Evolutionary conservation across 164 flowering plant species (phyloP), one percentile per base, ranked within the genome.

Genomic region (Nymphaea thermarum): DNA sequence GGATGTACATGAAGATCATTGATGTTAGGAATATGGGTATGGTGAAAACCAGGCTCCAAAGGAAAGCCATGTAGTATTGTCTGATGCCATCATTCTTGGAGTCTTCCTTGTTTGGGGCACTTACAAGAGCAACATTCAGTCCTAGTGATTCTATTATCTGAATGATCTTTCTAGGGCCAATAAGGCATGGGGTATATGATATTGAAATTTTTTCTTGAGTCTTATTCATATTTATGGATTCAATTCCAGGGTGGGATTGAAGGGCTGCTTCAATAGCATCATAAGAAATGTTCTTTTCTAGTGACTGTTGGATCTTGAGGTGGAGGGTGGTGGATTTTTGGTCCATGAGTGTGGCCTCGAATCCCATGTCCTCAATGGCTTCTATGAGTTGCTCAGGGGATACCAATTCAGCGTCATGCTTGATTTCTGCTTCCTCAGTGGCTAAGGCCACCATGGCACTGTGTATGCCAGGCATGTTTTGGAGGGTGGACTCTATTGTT

Each of bases 1-100:
- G 77, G 45, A 74, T 66, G 44, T 70, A 70, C 55, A 53, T 44
- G 61, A 74, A 67, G 5, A 74, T 64, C 77, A 74, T 74, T 43
- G 77, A 66, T 1, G 65, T 53, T 18, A 70, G 41, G 67, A 67
- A 66, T 43, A 74, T 64, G 4, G 73, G 77, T 43, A 70, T 64
- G 17, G 77, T 51, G 61, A 70, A 70, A 44, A 74, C 42, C 3
- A 66, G 53, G 14, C 73, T 74, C 70, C 73, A 70, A 36, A 74
- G 67, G 51, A 74, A 74, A 62, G 59, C 59, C 3, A 16, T 55
- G 44, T 63, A 55, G 10, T 70, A 70, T 2, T 55, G 60, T 18
- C 47, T 69, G 36, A 69, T 69, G 17, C 66, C 69, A 12, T 43
- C 36, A 43, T 69, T 36, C 59, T 66, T 69, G 5, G 45, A 14